These are phyloP conservation scores for Pluteus cervinus DNA, from an alignment of 768 basidiomycete species.

Conservation along the genomic window DNA sequence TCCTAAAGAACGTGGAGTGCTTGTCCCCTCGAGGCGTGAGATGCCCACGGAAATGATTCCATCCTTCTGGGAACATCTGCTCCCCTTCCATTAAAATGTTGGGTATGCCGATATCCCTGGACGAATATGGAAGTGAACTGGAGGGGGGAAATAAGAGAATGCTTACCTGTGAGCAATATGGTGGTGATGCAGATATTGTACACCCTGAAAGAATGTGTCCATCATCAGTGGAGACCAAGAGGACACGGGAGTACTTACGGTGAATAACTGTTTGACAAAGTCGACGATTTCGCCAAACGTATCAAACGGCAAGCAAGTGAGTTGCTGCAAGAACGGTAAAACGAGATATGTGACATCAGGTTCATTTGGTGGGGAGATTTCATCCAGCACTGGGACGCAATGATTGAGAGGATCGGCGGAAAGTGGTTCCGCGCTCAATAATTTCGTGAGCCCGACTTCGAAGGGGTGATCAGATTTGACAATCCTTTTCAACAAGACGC, in stretches of 20 bases:
- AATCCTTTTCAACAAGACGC: constrained; percentile 24
- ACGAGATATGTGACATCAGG: constrained; percentile 14
- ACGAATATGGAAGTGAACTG: neutral
- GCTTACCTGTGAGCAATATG: constrained; percentile 23
- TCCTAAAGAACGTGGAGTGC: constrained; percentile 10
- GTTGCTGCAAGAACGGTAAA: constrained; percentile 20
- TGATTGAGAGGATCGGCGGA: constrained; percentile 23
- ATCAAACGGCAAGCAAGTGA: constrained; percentile 16
- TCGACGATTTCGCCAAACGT: constrained; percentile 26
- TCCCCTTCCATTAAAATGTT: constrained; percentile 25
- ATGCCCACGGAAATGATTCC: constrained; percentile 13
- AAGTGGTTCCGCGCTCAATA: constrained; percentile 17
- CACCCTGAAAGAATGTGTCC: constrained; percentile 13
- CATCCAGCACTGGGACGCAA: constrained; percentile 24
- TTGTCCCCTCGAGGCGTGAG: constrained; percentile 11
- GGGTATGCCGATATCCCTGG: constrained; percentile 20
- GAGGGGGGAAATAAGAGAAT: neutral
- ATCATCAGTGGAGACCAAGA: neutral
- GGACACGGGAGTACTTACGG: constrained; percentile 8
- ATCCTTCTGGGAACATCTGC: constrained; percentile 12
- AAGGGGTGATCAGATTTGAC: constrained; percentile 24
- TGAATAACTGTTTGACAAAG: constrained; percentile 21
- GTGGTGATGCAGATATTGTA: constrained; percentile 28
- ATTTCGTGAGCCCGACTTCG: constrained; percentile 21
- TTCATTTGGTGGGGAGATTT: constrained; percentile 15